phyloP scores from a whole-genome alignment of 139 green algal species.

The Haematococcus lacustris region DNA sequence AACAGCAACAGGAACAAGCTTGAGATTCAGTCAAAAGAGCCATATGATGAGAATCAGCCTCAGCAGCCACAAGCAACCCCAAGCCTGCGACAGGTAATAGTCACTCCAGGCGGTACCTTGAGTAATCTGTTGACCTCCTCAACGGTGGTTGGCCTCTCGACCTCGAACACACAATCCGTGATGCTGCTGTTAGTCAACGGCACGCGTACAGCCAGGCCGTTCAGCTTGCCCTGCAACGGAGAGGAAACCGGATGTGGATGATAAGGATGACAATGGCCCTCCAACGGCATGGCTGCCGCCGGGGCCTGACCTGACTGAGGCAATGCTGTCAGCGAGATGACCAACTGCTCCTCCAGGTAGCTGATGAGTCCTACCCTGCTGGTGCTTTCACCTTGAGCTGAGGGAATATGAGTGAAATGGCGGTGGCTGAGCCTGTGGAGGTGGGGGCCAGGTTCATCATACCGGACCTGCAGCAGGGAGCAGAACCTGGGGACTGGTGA shows the following conservation, averaged over 20 bases:
- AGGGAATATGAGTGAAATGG: constrained; percentile 83
- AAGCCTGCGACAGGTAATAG: no score
- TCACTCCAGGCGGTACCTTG: no score
- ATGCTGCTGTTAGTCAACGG: constrained; percentile 78
- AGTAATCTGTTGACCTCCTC: constrained; percentile 77
- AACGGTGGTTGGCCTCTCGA: constrained; percentile 48
- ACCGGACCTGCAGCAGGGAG: constrained; percentile 49
- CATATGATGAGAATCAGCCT: neutral
- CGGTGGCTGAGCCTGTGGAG: constrained; percentile 73
- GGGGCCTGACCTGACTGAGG: no score
- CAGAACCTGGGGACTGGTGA: no score
- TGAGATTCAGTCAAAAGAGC: neutral
- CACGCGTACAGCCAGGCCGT: constrained; percentile 79
- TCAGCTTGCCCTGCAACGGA: constrained; percentile 67
- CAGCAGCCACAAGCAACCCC: no score
- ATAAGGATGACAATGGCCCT: no score
- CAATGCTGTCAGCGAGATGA: no score
- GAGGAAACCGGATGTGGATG: neutral
- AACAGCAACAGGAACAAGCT: neutral
- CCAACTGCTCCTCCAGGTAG: no score
- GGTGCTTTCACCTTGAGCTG: constrained; percentile 74
- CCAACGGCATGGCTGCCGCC: no score
- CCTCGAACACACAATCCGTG: constrained; percentile 54
- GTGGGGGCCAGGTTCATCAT: constrained; percentile 81
- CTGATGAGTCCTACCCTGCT: no score